A percentile compares a stretch with the other conserved stretches of the same genome.
phyloP scores from a whole-genome alignment of 176 grass and related monocot genomes.

The Avena insularis region DNA sequence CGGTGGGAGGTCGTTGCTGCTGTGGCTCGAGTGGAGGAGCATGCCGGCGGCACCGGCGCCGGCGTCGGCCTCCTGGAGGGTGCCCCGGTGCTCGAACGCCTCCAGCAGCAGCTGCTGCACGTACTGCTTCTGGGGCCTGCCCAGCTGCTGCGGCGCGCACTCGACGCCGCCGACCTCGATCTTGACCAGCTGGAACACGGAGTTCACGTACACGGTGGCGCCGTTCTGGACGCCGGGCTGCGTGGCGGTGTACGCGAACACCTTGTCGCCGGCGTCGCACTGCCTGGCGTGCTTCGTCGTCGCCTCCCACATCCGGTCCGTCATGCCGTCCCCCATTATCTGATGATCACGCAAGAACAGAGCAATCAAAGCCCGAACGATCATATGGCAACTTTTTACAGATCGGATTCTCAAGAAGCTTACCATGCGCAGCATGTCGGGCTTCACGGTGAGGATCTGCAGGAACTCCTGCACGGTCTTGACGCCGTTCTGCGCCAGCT shows the following conservation, averaged over 20 bases:
- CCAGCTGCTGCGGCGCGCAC: conserved; percentile 42
- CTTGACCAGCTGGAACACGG: conserved; percentile 48
- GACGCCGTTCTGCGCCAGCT: conserved; percentile 35
- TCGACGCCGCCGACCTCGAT: conserved; percentile 15
- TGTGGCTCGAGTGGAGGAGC: conserved; percentile 25
- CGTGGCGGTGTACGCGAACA: conserved; percentile 39
- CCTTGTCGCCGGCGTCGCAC: conserved; percentile 56
- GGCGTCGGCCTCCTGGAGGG: conserved; percentile 48
- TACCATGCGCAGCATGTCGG: conserved; percentile 54
- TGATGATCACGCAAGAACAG: conserved; percentile 7
- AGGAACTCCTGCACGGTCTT: too few species aligned
- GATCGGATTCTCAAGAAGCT: background rate
- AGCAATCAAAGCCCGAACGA: background rate
- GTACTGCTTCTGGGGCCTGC: conserved; percentile 24
- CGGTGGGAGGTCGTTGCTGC: conserved; percentile 36
- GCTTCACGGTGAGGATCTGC: conserved; percentile 32
- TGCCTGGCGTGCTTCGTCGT: conserved; percentile 60
- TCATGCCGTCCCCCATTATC: conserved; percentile 85
- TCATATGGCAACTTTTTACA: background rate
- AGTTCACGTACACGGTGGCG: conserved; percentile 54
- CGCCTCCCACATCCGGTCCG: conserved; percentile 78
- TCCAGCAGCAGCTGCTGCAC: conserved; percentile 40
- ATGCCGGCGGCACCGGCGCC: background rate
- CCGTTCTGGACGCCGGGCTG: background rate
- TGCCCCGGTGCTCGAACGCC: conserved; percentile 56